Conservation (phyloP, 2,329 filamentous ascomycete genomes). For the Exophiala bonariae region DNA sequence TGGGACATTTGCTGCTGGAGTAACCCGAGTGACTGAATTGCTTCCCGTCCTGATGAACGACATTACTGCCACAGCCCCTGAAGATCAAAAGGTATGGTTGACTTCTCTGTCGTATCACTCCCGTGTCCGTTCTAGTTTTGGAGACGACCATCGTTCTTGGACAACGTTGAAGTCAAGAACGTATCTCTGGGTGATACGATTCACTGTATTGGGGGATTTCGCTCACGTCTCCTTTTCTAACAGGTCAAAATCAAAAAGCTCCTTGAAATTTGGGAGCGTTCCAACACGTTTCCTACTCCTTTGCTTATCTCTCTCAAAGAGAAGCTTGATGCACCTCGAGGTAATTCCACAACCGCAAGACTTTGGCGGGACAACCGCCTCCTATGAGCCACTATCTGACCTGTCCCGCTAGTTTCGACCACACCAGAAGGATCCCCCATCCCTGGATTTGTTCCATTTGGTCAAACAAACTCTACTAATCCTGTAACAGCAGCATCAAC, state of each 20-base stretch:
- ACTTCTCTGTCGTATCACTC: conserved; percentile 6
- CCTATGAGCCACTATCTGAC: conserved; percentile 5
- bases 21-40: conserved; percentile 94
- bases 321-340: conserved; percentile 64
- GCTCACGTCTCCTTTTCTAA: conserved; percentile 55
- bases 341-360: conserved; percentile 53
- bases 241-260: conserved; percentile 96
- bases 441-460: conserved; percentile 43
- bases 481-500: conserved; percentile 18
- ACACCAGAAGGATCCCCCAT: conserved; percentile 62
- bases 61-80: conserved; percentile 81
- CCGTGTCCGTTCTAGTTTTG: too few species aligned
- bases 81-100: conserved; percentile 89
- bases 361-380: not conserved
- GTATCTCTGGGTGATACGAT: too few species aligned
- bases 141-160: too few species aligned
- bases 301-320: conserved; percentile 84
- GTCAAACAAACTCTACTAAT: conserved; percentile 30
- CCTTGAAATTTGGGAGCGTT: conserved; percentile 97
- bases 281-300: conserved; percentile 78
- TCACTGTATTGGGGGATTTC: conserved; percentile 2
- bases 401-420: conserved; percentile 41
- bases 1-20: conserved; percentile 91
- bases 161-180: too few species aligned
- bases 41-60: conserved; percentile 94